phyloP scores from a whole-genome alignment of 176 grass and related monocot species.

The Oryza australiensis region DNA sequence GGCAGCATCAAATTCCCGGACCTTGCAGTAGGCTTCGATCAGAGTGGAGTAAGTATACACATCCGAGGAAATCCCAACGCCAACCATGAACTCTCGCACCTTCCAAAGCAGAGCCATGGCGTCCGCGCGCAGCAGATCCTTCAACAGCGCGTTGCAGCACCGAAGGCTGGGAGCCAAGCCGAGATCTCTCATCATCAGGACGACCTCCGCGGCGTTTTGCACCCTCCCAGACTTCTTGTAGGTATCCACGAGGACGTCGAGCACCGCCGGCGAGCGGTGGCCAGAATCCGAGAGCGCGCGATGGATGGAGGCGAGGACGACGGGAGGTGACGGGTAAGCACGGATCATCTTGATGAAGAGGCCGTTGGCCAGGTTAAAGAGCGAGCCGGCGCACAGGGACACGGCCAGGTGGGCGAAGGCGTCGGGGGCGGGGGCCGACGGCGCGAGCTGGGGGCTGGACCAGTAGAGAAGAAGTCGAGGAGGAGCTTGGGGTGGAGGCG shows the following conservation, averaged over 20 bases:
- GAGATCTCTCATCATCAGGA: conserved; percentile 50
- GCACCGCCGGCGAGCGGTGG: conserved; percentile 27
- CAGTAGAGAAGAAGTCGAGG: conserved; percentile 80
- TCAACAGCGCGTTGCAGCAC: conserved; percentile 73
- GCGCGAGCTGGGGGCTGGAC: conserved; percentile 34
- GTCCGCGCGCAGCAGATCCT: conserved; percentile 60
- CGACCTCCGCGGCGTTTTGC: conserved; percentile 42
- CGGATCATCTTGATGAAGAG: conserved; percentile 61
- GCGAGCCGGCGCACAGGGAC: conserved; percentile 41
- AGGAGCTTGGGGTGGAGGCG: conserved; percentile 50
- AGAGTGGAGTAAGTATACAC: conserved; percentile 65
- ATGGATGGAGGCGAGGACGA: conserved; percentile 46
- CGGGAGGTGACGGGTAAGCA: conserved; percentile 27
- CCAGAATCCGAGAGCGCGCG: conserved; percentile 18
- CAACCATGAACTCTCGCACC: conserved; percentile 50
- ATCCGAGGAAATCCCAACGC: conserved; percentile 32
- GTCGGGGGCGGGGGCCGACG: conserved; percentile 29
- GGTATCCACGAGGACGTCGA: conserved; percentile 63
- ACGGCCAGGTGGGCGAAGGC: conserved; percentile 53
- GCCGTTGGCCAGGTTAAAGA: conserved; percentile 39
- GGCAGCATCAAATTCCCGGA: conserved; percentile 46
- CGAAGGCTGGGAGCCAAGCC: conserved; percentile 51
- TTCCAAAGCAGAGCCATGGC: conserved; percentile 71
- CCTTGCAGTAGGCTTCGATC: conserved; percentile 59
- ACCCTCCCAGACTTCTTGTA: conserved; percentile 64